phyloP scores from a whole-genome alignment of 2,329 filamentous ascomycete genomes.

The Lasiodiplodia hormozganensis region DNA sequence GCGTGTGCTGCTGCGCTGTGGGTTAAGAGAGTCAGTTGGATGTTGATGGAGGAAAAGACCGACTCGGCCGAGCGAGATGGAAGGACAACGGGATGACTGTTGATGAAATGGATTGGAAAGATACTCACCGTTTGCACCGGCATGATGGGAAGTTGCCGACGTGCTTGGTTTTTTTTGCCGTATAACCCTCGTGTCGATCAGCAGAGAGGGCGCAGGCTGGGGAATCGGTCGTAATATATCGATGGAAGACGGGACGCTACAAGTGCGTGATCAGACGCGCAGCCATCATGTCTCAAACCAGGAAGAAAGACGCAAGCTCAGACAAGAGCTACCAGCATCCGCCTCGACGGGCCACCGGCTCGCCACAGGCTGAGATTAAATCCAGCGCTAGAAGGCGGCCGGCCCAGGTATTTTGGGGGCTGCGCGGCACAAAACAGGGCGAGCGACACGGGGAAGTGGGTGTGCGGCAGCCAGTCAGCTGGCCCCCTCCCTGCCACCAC shows the following conservation, averaged over 20 bases:
- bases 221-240: not conserved
- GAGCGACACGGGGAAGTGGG: constrained; percentile 5
- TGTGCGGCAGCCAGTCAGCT: constrained; percentile 23
- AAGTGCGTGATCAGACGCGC: not conserved
- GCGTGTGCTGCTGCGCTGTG: too few relatives aligned
- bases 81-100: not conserved
- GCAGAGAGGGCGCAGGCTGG: too few relatives aligned
- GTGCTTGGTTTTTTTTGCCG: not conserved
- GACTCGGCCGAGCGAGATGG: not conserved
- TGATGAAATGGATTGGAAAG: not conserved
- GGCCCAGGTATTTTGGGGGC: too few relatives aligned
- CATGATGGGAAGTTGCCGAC: not conserved
- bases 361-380: not conserved
- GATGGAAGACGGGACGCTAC: not conserved
- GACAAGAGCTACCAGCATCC: too few relatives aligned
- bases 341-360: too few relatives aligned
- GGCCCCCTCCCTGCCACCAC: constrained; percentile 14
- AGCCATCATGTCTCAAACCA: too few relatives aligned
- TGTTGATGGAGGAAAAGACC: not conserved
- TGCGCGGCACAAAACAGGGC: constrained; percentile 8
- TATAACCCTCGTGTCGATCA: not conserved
- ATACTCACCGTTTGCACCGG: constrained; percentile 6
- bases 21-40: not conserved
- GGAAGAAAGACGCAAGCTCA: too few relatives aligned
- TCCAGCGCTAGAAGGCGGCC: not conserved